These are phyloP conservation scores for Phaffia tasmanica DNA, from an alignment of 768 basidiomycete genomes.

Conservation along the genomic window DNA sequence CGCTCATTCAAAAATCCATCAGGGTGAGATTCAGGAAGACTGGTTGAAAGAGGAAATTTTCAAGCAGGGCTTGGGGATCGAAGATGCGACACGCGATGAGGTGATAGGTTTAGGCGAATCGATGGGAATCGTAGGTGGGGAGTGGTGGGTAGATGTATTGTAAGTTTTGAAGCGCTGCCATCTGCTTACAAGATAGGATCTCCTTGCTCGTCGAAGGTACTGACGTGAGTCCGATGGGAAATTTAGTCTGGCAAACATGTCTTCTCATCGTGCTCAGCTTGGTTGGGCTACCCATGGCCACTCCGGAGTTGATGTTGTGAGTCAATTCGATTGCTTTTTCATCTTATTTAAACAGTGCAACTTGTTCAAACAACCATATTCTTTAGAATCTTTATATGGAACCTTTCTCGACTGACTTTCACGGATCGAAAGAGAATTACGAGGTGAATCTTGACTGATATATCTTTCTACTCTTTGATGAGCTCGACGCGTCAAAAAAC, in stretches of 20 bases:
- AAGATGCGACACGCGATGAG: constrained; percentile 27
- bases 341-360: not conserved
- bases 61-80: constrained; percentile 29
- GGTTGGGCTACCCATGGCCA: constrained; percentile 33
- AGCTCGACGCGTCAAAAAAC: not conserved
- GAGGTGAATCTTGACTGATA: constrained; percentile 18
- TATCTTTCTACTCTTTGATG: not conserved
- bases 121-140: constrained; percentile 11
- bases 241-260: constrained; percentile 13
- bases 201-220: not conserved
- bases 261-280: constrained; percentile 30
- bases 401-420: constrained; percentile 24
- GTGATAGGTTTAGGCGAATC: constrained; percentile 19
- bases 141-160: constrained; percentile 22
- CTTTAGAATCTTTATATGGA: constrained; percentile 28
- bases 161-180: constrained; percentile 6
- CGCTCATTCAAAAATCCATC: constrained; percentile 3
- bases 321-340: too few species aligned
- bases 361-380: not conserved
- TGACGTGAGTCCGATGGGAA: not conserved
- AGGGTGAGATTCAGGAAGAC: constrained; percentile 15
- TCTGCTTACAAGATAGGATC: too few species aligned
- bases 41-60: constrained; percentile 27
- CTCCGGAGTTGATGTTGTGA: constrained; percentile 29
- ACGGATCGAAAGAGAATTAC: constrained; percentile 31